Conservation (phyloP, 176 grass and related monocot genomes). For the Ananas comosus region DNA sequence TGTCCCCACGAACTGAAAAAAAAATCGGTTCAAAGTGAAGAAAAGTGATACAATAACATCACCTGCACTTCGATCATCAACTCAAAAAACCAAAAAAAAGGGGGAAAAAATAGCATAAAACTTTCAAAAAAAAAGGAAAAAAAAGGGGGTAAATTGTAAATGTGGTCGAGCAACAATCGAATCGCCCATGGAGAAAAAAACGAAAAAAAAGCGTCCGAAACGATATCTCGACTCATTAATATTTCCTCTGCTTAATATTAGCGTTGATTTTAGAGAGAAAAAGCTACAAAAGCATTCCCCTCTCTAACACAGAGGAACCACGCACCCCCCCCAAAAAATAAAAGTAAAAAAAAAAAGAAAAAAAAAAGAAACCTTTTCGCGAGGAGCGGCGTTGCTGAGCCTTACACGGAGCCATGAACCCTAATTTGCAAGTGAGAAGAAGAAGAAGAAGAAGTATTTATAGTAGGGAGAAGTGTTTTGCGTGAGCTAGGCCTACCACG, state of each 20-base stretch:
- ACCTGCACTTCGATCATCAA: slow-evolving; percentile 11
- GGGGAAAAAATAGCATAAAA: too few species aligned
- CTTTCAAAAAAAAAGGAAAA: too few species aligned
- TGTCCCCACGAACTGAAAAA: slow-evolving; percentile 6
- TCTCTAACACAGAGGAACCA: slow-evolving; percentile 2
- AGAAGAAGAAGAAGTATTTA: too few species aligned
- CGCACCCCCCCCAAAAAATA: too few species aligned
- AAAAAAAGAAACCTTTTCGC: too few species aligned
- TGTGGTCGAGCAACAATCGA: slow-evolving; percentile 66
- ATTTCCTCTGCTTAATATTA: slow-evolving; percentile 17
- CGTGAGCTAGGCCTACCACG: too few species aligned
- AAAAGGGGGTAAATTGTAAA: background rate
- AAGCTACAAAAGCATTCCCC: background rate
- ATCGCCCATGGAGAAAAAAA: slow-evolving; percentile 29
- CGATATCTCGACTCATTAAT: slow-evolving; percentile 73
- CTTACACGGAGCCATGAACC: too few species aligned
- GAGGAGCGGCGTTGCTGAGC: too few species aligned
- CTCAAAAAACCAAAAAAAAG: background rate
- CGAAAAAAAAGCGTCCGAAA: slow-evolving; percentile 47
- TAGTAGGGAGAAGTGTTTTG: too few species aligned
- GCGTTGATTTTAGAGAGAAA: too few species aligned
- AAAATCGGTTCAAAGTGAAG: background rate
- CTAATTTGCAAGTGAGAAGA: too few species aligned
- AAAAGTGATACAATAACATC: slow-evolving; percentile 11
- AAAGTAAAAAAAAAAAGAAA: too few species aligned